Percentiles rank a stretch among this genome's conserved stretches.
Conservation (phyloP, 805 yeast species). For the Nakazawaea ambrosiae region DNA sequence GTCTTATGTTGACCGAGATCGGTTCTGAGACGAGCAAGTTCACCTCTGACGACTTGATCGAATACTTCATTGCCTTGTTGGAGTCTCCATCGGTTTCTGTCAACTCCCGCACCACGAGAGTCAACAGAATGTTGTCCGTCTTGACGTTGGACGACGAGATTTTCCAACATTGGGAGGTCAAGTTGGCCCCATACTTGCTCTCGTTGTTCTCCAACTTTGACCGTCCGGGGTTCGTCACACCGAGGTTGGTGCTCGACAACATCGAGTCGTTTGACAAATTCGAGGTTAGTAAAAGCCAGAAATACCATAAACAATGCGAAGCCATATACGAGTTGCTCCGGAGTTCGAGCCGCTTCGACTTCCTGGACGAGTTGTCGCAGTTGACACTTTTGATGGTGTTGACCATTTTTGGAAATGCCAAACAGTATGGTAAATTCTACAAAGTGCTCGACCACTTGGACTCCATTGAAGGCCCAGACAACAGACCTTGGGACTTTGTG, state of each 20-base stretch:
- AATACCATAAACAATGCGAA: neutral
- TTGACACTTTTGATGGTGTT: conserved; percentile 6
- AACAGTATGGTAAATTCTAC: conserved; percentile 1
- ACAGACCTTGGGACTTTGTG: conserved; percentile 10
- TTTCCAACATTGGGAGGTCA: conserved; percentile 6
- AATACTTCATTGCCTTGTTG: conserved; percentile 26
- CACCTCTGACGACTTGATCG: conserved; percentile 23
- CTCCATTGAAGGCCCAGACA: conserved; percentile 2
- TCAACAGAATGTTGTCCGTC: neutral
- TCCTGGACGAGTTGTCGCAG: conserved; percentile 1
- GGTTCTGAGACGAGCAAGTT: neutral
- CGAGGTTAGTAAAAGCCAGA: neutral
- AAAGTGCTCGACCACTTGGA: conserved; percentile 1
- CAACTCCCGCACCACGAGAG: neutral
- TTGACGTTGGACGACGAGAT: neutral
- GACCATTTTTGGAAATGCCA: conserved; percentile 10
- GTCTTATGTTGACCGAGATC: conserved; percentile 23
- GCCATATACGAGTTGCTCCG: conserved; percentile 2
- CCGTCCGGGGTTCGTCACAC: conserved; percentile 3
- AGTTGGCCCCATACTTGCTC: conserved; percentile 4
- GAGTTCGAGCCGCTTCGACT: neutral
- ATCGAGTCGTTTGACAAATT: neutral
- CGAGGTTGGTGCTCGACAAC: neutral
- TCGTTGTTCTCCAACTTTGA: neutral
- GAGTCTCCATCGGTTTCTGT: conserved; percentile 16